Conservation (phyloP, 768 basidiomycete species). For the Lyophyllum atratum region DNA sequence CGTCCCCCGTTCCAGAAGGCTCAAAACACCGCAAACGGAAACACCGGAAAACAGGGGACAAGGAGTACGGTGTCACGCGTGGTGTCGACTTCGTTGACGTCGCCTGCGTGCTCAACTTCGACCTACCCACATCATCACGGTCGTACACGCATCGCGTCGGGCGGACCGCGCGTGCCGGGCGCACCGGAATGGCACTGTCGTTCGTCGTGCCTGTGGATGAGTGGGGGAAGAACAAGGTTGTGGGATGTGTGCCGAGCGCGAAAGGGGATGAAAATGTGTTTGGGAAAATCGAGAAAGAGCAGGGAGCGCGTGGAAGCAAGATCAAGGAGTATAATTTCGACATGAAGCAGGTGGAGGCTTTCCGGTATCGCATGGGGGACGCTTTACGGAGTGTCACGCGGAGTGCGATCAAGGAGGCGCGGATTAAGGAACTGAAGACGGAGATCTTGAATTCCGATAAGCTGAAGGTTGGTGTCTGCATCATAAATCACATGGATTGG, state of each 20-base stretch:
- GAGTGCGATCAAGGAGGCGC: constrained; percentile 84
- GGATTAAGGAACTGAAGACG: constrained; percentile 89
- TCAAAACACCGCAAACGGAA: constrained; percentile 55
- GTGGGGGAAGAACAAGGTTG: constrained; percentile 75
- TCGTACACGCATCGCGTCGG: constrained; percentile 96
- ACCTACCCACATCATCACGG: constrained; percentile 84
- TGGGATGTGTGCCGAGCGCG: constrained; percentile 68
- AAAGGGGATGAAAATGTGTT: constrained; percentile 78
- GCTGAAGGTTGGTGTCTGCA: constrained; percentile 70
- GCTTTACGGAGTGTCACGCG: constrained; percentile 87
- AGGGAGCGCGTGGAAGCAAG: constrained; percentile 56
- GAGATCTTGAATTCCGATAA: constrained; percentile 97
- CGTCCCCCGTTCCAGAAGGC: constrained; percentile 37
- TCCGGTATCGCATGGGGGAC: constrained; percentile 98
- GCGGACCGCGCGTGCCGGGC: constrained; percentile 93
- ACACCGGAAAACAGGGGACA: constrained; percentile 53
- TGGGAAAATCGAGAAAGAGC: constrained; percentile 74
- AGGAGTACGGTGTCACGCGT: constrained; percentile 91
- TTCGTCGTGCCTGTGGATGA: constrained; percentile 75
- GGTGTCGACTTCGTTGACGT: constrained; percentile 98
- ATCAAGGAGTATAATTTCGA: constrained; percentile 94
- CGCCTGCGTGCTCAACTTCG: constrained; percentile 97
- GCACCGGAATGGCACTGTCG: constrained; percentile 88
- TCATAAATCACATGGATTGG: neutral
- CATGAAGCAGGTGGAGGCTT: constrained; percentile 95